Percentiles rank a stretch among this genome's conserved stretches.
Conservation (phyloP, 345 rosid genomes). For the Corchorus olitorius region DNA sequence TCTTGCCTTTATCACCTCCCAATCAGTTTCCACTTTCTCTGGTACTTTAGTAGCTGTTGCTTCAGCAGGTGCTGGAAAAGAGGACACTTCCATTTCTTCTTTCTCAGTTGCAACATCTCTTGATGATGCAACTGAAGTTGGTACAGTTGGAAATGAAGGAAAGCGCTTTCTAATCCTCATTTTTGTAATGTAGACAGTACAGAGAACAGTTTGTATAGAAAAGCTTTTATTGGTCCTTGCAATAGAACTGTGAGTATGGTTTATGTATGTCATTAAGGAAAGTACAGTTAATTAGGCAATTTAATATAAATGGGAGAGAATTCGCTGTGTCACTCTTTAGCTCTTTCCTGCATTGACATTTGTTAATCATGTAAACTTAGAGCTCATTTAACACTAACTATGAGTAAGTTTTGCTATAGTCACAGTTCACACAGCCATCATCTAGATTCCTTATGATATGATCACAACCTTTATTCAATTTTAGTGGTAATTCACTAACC, state of each 20-base stretch:
- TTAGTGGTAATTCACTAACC: not conserved
- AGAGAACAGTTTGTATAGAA: not conserved
- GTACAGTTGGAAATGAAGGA: not conserved
- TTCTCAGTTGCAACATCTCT: not conserved
- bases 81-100: constrained; percentile 11
- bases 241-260: not conserved
- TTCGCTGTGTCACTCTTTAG: not conserved
- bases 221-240: not conserved
- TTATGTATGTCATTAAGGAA: constrained; percentile 1
- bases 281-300: constrained; percentile 1
- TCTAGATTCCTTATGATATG: not conserved
- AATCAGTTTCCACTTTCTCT: not conserved
- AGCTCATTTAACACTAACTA: constrained; percentile 1
- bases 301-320: constrained; percentile 1
- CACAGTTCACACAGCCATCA: not conserved
- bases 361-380: not conserved
- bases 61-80: not conserved
- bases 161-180: constrained; percentile 12
- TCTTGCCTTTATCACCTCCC: not conserved
- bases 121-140: not conserved
- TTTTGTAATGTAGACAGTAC: not conserved
- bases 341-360: not conserved
- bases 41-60: not conserved
- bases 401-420: not conserved
- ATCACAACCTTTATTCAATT: not conserved